These are phyloP conservation scores for Penicillium pancosmium DNA, from an alignment of 495 filamentous ascomycete species.

Conservation along the genomic window DNA sequence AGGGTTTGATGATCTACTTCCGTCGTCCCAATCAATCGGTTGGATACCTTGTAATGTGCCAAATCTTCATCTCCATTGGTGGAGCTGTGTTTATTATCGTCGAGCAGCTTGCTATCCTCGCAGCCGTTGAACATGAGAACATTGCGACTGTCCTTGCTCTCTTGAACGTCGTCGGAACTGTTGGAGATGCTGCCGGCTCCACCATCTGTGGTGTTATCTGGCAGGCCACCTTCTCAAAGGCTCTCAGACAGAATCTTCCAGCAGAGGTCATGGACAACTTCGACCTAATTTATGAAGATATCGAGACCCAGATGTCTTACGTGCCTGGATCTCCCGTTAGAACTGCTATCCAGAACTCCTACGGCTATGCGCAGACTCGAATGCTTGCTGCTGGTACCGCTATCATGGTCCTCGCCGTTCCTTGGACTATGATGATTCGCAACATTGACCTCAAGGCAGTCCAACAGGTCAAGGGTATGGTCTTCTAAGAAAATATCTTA, in stretches of 20 bases:
- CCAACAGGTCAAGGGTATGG: constrained; percentile 35
- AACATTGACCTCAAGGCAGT: constrained; percentile 56
- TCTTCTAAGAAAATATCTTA: constrained; percentile 7
- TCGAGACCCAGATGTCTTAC: constrained; percentile 53
- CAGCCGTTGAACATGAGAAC: constrained; percentile 62
- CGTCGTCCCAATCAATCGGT: constrained; percentile 56
- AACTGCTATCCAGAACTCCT: constrained; percentile 54
- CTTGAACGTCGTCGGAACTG: constrained; percentile 57
- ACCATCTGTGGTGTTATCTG: constrained; percentile 65
- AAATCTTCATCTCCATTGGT: constrained; percentile 69
- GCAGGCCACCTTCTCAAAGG: constrained; percentile 57
- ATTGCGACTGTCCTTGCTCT: constrained; percentile 67
- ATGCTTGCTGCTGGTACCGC: constrained; percentile 53
- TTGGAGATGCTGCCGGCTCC: constrained; percentile 67
- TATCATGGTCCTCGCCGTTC: constrained; percentile 47
- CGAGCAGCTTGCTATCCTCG: constrained; percentile 68
- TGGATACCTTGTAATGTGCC: constrained; percentile 70
- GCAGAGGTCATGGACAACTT: constrained; percentile 35
- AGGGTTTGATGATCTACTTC: constrained; percentile 65
- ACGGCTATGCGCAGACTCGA: constrained; percentile 54
- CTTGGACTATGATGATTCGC: constrained; percentile 47
- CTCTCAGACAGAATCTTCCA: constrained; percentile 58
- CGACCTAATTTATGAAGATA: constrained; percentile 50
- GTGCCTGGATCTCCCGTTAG: constrained; percentile 46
- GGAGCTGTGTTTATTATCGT: constrained; percentile 60